These are phyloP conservation scores for Apiospora kogelbergensis DNA, from an alignment of 2,329 filamentous ascomycete species.

Conservation along the genomic window DNA sequence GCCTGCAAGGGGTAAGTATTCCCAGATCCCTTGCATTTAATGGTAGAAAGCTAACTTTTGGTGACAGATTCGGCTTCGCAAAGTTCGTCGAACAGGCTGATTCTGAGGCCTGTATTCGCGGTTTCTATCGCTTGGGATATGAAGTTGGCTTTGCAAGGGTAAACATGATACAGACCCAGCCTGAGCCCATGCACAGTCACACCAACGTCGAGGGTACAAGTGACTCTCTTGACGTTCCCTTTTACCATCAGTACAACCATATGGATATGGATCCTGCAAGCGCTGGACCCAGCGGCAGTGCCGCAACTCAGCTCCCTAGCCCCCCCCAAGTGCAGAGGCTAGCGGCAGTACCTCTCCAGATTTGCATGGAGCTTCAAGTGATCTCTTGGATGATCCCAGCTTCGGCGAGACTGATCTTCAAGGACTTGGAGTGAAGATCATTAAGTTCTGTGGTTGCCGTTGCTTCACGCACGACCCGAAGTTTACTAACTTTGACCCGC, in stretches of 20 bases:
- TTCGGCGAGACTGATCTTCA: not conserved
- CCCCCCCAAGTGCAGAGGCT: not conserved
- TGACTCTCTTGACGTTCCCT: not conserved
- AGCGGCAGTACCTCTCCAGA: not conserved
- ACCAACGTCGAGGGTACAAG: not conserved
- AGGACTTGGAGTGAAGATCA: not conserved
- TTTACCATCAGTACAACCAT: not conserved
- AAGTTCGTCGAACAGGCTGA: constrained; percentile 87
- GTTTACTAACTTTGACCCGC: constrained; percentile 17
- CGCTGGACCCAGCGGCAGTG: constrained; percentile 11
- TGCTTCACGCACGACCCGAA: constrained; percentile 3
- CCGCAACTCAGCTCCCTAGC: not conserved
- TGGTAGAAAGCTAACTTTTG: not conserved
- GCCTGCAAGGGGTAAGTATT: constrained; percentile 86
- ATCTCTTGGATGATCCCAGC: not conserved
- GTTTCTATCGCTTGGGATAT: constrained; percentile 91
- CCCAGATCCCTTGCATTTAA: not conserved
- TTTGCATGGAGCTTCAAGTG: not conserved
- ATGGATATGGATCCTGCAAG: constrained; percentile 5
- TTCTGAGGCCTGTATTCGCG: constrained; percentile 93
- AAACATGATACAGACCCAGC: constrained; percentile 32
- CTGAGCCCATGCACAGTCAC: not conserved
- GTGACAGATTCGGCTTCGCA: constrained; percentile 86
- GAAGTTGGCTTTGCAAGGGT: constrained; percentile 97
- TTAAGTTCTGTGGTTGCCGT: constrained; percentile 9